Conservation (phyloP, 305 asterid genomes). For the Petunia hybrid region DNA sequence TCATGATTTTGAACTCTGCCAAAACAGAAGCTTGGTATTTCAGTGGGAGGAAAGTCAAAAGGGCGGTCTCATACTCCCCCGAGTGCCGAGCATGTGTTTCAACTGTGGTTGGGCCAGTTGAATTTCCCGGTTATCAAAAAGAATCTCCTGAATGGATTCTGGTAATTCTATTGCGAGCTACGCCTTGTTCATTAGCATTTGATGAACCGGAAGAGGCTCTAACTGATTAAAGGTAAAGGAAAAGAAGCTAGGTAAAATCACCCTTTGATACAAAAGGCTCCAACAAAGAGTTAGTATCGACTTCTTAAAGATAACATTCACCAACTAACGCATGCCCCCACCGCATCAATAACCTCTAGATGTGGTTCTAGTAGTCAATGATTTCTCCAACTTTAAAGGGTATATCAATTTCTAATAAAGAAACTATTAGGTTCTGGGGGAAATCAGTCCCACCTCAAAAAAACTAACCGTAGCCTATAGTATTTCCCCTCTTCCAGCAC, state of each 20-base stretch:
- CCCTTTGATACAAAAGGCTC: too few species aligned
- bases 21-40: background rate
- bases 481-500: background rate
- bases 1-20: background rate
- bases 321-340: background rate
- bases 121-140: background rate
- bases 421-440: background rate
- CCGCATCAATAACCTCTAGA: background rate
- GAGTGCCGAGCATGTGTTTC: background rate
- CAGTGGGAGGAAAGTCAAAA: background rate
- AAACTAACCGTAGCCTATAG: background rate
- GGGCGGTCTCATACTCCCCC: background rate
- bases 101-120: background rate
- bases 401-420: background rate
- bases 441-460: background rate
- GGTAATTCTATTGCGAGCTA: background rate
- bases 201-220: too few species aligned
- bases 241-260: too few species aligned
- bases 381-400: conserved; percentile 4
- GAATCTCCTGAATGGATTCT: background rate
- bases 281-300: background rate
- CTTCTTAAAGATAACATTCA: background rate
- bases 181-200: background rate
- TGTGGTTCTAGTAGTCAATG: background rate
- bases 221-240: too few species aligned